A percentile compares a stretch with the other conserved stretches of the same genome.
These are phyloP conservation scores for Lodderomyces parapsilosis DNA, from an alignment of 1,139 yeast genomes.

Conservation along the genomic window DNA sequence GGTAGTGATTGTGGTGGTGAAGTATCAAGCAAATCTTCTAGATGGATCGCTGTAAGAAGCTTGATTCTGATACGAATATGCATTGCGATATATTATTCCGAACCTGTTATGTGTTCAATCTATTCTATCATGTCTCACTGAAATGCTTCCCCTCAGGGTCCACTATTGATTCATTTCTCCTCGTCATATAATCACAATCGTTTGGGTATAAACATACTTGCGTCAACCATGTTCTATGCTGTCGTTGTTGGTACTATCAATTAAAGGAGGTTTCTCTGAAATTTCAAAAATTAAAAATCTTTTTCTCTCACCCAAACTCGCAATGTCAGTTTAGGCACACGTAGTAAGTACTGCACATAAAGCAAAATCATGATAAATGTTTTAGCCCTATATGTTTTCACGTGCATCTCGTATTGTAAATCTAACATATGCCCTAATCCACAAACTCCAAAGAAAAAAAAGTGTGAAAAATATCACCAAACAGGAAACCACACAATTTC, in stretches of 20 bases:
- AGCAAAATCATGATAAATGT: too few relatives aligned
- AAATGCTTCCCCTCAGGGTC: not conserved
- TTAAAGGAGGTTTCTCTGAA: conserved; percentile 6
- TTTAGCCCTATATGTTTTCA: not conserved
- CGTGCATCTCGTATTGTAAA: too few relatives aligned
- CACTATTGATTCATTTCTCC: not conserved
- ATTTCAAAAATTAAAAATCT: conserved; percentile 3
- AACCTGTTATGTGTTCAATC: too few relatives aligned
- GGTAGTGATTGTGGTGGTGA: not conserved
- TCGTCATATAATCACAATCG: not conserved
- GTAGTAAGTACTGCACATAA: not conserved
- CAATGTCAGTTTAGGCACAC: not conserved
- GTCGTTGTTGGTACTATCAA: conserved; percentile 6
- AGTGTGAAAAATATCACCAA: conserved; percentile 2
- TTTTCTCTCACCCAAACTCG: conserved; percentile 1
- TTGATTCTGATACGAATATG: too few relatives aligned
- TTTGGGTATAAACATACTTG: conserved; percentile 37
- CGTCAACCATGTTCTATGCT: conserved; percentile 41
- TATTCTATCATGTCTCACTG: not conserved
- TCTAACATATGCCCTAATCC: not conserved
- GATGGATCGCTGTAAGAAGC: too few relatives aligned
- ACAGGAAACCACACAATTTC: conserved; percentile 10
- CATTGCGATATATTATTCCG: too few relatives aligned
- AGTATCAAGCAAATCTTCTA: too few relatives aligned
- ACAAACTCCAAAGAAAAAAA: conserved; percentile 1